Conservation (phyloP, 1,284 basidiomycete species). For the Xerocomus minutiporus region DNA sequence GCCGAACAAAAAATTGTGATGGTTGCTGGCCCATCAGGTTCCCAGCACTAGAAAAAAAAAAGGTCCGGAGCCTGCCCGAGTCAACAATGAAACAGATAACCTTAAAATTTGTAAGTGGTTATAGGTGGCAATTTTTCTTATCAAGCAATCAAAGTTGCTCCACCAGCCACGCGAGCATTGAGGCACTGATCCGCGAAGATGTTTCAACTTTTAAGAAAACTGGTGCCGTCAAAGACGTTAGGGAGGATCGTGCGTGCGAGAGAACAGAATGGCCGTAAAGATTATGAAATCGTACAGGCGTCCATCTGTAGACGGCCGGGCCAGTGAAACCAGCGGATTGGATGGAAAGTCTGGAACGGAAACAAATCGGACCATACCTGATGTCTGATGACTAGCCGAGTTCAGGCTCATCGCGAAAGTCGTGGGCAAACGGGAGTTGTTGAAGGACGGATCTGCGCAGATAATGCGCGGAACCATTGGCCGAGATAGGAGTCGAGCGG, state of each 20-base stretch:
- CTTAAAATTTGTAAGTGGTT: neutral
- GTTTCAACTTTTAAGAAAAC: slow-evolving; percentile 1
- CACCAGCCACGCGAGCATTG: neutral
- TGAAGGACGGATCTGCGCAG: no score
- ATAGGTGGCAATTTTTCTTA: neutral
- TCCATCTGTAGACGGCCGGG: no score
- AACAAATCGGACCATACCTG: neutral
- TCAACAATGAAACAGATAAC: neutral
- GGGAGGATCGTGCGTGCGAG: neutral
- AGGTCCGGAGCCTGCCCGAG: neutral
- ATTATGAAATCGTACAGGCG: no score
- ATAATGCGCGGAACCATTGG: no score
- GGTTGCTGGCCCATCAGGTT: neutral
- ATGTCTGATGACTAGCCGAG: neutral
- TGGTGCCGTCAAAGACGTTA: neutral
- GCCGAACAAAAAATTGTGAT: neutral
- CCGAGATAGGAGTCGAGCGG: no score
- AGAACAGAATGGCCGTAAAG: no score
- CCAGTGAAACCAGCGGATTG: neutral
- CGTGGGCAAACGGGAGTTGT: neutral
- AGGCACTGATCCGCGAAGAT: slow-evolving; percentile 3
- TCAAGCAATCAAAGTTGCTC: neutral
- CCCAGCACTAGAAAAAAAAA: no score
- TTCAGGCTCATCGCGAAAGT: neutral
- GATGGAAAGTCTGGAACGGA: neutral